These are phyloP conservation scores for Papiliotrema nemorosa DNA, from an alignment of 1,284 basidiomycete species.

Conservation along the genomic window DNA sequence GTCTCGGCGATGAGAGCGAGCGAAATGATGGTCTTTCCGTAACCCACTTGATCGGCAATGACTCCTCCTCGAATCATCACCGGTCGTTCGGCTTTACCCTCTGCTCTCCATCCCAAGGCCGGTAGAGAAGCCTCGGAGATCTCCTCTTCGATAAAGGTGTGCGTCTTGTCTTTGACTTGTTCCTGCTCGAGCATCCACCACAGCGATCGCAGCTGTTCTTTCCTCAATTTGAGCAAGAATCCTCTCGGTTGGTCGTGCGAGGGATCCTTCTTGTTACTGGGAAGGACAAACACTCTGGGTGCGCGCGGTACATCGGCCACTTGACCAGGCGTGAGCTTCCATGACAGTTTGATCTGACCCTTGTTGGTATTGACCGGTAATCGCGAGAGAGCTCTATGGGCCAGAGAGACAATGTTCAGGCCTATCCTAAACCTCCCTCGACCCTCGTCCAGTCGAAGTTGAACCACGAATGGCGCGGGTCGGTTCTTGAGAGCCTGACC, in stretches of 20 bases:
- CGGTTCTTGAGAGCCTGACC: constrained; percentile 78
- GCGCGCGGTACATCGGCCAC: constrained; percentile 51
- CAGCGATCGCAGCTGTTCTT: constrained; percentile 83
- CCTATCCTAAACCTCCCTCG: constrained; percentile 75
- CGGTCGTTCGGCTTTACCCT: constrained; percentile 77
- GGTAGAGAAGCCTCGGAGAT: constrained; percentile 83
- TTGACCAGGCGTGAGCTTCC: constrained; percentile 67
- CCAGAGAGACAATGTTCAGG: constrained; percentile 78
- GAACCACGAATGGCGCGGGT: constrained; percentile 81
- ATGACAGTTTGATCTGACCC: constrained; percentile 59
- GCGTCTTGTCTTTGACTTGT: constrained; percentile 58
- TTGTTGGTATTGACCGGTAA: constrained; percentile 62
- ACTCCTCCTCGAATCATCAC: constrained; percentile 81
- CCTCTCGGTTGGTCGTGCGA: constrained; percentile 72
- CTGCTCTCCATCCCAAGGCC: constrained; percentile 86
- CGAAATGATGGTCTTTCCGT: constrained; percentile 94
- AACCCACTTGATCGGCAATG: constrained; percentile 92
- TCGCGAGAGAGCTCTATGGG: constrained; percentile 80
- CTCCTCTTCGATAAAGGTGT: constrained; percentile 81
- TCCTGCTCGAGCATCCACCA: constrained; percentile 91
- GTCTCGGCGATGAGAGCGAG: constrained; percentile 71
- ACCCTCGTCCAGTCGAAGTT: constrained; percentile 67
- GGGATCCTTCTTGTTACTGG: constrained; percentile 73
- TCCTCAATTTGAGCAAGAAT: constrained; percentile 67
- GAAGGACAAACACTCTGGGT: constrained; percentile 58